Evolutionary conservation across 495 filamentous ascomycete species (phyloP), one percentile per base, ranked within the genome.

Genomic region (Trichoderma asperelloides): DNA sequence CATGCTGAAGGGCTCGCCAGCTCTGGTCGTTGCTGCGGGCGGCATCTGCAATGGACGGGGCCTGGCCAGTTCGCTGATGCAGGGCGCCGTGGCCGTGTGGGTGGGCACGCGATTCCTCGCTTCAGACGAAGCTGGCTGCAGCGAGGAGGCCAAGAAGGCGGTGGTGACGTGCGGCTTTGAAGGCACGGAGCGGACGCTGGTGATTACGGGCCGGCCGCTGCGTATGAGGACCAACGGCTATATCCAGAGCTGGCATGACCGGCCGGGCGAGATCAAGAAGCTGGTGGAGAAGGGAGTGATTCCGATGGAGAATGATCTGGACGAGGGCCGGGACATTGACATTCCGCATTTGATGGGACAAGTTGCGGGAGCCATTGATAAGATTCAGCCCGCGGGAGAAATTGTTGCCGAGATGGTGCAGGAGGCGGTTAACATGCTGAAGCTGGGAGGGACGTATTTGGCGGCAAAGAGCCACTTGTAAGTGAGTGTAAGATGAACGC

Each of bases 271-370:
- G 75, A 88, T 96, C 64, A 83, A 83, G 73, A 79, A 84, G 74
- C 79, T 96, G 81, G 91, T 87, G 60, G 84, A 83, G 39, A 79
- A 82, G 71, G 92, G 92, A 2, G 74, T 95, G 37, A 88, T 95
- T 69, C 92, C 92, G 1, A 78, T 96, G 72, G 84, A 88, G 78
- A 79, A 89, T 73, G 92, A 96, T 77, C 76, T 96, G 74, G 89
- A 94, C 57, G 78, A 85, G 51, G 90, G 88, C 6, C 82, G 79
- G 23, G 91, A 95, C 68, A 78, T 95, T 45, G 91, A 96, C 72
- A 80, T 88, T 66, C 92, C 92, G 37, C 93, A 91, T 76, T 70
- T 97, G 70, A 97, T 97, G 92, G 92, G 92, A n/a, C 91, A 96
- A 80, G 92, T 97, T 18, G 89, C 92, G 0, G 94, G 89, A 2